Conservation (phyloP, 257 asterid species). For the Orobanche coerulescens region DNA sequence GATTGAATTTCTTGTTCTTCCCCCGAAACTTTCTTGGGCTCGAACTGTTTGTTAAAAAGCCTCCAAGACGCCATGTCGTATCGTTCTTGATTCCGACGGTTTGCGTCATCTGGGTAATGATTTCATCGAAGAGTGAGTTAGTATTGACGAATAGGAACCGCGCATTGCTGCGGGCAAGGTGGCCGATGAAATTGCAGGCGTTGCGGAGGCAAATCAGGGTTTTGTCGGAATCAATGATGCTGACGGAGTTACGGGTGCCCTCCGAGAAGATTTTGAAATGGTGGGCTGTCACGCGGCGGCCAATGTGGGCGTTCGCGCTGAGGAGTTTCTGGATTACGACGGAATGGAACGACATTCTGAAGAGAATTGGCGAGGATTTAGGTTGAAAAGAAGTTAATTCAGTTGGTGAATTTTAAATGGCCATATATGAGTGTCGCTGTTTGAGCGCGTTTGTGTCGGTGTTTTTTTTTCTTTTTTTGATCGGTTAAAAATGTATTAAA, state of each 20-base stretch:
- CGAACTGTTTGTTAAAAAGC: slow-evolving; percentile 77
- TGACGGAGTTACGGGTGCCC: slow-evolving; percentile 68
- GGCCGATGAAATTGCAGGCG: slow-evolving; percentile 83
- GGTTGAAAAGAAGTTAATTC: neutral
- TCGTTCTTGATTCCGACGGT: slow-evolving; percentile 61
- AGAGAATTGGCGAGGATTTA: neutral
- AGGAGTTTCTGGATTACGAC: slow-evolving; percentile 79
- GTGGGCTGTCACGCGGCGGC: slow-evolving; percentile 76
- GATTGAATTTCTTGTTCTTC: slow-evolving; percentile 69
- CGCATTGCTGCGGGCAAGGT: slow-evolving; percentile 54
- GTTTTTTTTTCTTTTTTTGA: too few relatives aligned
- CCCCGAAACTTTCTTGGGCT: slow-evolving; percentile 83
- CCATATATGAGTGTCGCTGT: neutral
- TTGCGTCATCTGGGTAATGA: slow-evolving; percentile 59
- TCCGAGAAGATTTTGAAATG: slow-evolving; percentile 84
- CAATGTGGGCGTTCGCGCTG: slow-evolving; percentile 72
- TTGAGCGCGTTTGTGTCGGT: neutral
- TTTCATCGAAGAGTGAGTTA: slow-evolving; percentile 70
- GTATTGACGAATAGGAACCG: slow-evolving; percentile 88
- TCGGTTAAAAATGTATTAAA: too few relatives aligned
- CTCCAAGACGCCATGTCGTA: slow-evolving; percentile 90
- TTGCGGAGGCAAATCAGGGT: slow-evolving; percentile 80
- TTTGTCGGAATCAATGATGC: slow-evolving; percentile 75
- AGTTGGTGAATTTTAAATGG: slow-evolving; percentile 15
- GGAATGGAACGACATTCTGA: slow-evolving; percentile 72